Evolutionary conservation across 2,329 filamentous ascomycete genomes (phyloP).

Genomic region (Plenodomus biglobosus): DNA sequence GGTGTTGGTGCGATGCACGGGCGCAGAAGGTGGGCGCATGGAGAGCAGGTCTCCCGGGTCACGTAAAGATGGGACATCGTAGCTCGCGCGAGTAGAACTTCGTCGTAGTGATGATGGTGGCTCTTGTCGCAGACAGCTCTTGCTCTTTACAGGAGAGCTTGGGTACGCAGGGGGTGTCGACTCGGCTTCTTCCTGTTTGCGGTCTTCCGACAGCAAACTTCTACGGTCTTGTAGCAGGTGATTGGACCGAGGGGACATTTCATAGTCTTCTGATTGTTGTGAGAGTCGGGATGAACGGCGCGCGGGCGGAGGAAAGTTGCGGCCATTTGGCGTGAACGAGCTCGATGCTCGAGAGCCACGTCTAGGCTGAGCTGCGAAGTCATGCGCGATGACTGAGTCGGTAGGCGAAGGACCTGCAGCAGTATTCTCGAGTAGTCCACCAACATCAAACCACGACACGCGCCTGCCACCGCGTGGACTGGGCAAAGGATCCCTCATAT

Average conservation of each 20-base stretch:
- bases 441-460: constrained; percentile 84
- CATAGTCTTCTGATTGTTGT: constrained; percentile 39
- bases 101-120: constrained; percentile 16
- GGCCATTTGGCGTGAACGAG: constrained; percentile 22
- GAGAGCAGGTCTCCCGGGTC: constrained; percentile 36
- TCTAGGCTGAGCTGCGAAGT: constrained; percentile 44
- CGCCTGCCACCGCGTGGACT: constrained; percentile 48
- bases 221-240: constrained; percentile 31
- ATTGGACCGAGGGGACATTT: constrained; percentile 25
- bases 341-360: constrained; percentile 38
- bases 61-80: constrained; percentile 30
- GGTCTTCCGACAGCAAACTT: constrained; percentile 28
- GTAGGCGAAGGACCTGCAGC: constrained; percentile 33
- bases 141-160: constrained; percentile 14
- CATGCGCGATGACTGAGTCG: constrained; percentile 44
- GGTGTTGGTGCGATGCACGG: constrained; percentile 25
- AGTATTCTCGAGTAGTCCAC: constrained; percentile 66
- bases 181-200: constrained; percentile 19
- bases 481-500: constrained; percentile 41
- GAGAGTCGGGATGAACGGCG: constrained; percentile 38
- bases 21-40: constrained; percentile 6
- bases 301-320: constrained; percentile 26
- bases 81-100: constrained; percentile 25
- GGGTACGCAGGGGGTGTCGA: constrained; percentile 17
- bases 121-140: constrained; percentile 10